Percentiles rank a stretch among this genome's conserved stretches.
These are phyloP conservation scores for Dichomitus squalens DNA, from an alignment of 1,284 basidiomycete genomes.

Conservation along the genomic window DNA sequence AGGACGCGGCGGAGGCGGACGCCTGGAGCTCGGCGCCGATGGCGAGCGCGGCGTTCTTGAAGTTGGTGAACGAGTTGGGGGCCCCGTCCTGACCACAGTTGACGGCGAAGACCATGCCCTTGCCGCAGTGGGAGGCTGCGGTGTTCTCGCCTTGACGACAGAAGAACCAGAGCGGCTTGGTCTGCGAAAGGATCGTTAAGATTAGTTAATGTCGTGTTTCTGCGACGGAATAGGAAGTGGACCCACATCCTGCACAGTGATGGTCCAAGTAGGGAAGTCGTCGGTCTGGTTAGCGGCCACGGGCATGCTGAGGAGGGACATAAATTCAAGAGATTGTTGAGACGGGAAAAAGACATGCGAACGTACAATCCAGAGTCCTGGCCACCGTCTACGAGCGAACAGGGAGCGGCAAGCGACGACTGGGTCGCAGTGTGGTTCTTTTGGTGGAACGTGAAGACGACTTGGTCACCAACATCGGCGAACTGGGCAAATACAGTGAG, in stretches of 20 bases:
- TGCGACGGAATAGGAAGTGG: neutral
- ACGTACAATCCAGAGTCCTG: constrained; percentile 63
- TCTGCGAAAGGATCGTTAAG: constrained; percentile 20
- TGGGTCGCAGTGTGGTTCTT: constrained; percentile 62
- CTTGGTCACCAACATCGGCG: constrained; percentile 56
- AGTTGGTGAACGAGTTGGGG: constrained; percentile 57
- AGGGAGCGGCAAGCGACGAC: constrained; percentile 57
- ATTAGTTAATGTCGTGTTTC: neutral
- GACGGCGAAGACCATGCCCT: constrained; percentile 67
- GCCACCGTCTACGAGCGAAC: constrained; percentile 49
- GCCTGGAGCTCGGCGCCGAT: constrained; percentile 49
- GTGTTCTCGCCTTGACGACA: constrained; percentile 42
- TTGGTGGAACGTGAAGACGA: constrained; percentile 57
- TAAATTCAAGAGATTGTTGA: neutral
- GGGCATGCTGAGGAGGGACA: constrained; percentile 43
- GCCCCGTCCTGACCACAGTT: constrained; percentile 57
- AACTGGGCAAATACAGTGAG: constrained; percentile 32
- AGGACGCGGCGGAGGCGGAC: constrained; percentile 35
- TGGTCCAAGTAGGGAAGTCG: constrained; percentile 38
- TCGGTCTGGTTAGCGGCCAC: constrained; percentile 44
- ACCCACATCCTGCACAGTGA: constrained; percentile 41
- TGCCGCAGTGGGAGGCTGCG: constrained; percentile 52
- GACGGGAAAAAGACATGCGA: neutral
- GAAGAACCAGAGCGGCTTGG: constrained; percentile 47
- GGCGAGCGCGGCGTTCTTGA: constrained; percentile 54